These are phyloP conservation scores for Terana coerulea DNA, from an alignment of 768 basidiomycete species.

Conservation along the genomic window DNA sequence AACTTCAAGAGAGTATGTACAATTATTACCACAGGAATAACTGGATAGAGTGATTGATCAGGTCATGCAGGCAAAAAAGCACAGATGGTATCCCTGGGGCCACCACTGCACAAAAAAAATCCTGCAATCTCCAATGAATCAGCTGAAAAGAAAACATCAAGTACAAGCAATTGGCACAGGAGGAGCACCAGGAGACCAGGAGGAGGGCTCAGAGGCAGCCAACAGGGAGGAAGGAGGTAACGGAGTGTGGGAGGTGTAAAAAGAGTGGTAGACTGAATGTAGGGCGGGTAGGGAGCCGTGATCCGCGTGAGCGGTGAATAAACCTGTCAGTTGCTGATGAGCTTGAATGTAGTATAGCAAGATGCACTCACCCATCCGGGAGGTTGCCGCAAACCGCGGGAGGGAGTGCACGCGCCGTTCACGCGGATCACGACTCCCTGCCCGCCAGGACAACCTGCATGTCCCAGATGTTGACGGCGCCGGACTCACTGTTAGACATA, in stretches of 20 bases:
- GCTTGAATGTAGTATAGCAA: neutral
- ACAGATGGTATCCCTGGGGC: too few species aligned
- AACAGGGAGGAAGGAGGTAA: neutral
- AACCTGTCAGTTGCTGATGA: too few species aligned
- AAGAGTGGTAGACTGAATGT: neutral
- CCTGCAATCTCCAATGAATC: too few species aligned
- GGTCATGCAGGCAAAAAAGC: too few species aligned
- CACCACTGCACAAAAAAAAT: too few species aligned
- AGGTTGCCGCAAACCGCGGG: neutral
- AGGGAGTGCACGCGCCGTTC: neutral
- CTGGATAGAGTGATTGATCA: too few species aligned
- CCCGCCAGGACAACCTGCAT: neutral
- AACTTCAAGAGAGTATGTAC: too few species aligned
- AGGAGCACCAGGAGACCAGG: neutral
- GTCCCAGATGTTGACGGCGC: neutral
- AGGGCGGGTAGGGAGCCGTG: neutral
- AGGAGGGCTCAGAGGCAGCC: neutral
- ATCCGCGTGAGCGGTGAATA: neutral
- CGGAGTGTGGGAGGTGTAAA: neutral
- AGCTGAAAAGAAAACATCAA: too few species aligned
- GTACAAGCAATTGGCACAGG: neutral
- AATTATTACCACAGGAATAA: too few species aligned
- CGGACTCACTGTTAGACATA: neutral
- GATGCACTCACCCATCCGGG: neutral
- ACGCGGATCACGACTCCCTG: neutral